A percentile compares a stretch with the other conserved stretches of the same genome.
These are phyloP conservation scores for Pseudocercospora vitis DNA, from an alignment of 2,329 filamentous ascomycete species.

Conservation along the genomic window DNA sequence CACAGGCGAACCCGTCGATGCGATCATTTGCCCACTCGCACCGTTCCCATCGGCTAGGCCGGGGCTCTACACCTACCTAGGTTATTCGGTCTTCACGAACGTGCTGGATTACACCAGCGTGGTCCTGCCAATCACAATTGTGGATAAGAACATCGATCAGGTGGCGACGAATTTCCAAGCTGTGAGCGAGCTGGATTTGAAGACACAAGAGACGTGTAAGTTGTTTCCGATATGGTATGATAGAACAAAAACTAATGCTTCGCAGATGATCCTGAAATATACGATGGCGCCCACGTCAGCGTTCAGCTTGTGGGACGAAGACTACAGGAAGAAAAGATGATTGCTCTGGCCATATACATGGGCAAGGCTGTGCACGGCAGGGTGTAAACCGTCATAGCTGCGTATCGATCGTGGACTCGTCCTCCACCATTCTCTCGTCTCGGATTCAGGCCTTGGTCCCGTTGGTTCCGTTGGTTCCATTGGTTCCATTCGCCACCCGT, in stretches of 20 bases:
- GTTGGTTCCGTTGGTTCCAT: no score
- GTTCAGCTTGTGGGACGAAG: constrained; percentile 39
- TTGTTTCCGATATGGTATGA: constrained; percentile 8
- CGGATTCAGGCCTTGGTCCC: no score
- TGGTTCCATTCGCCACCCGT: neutral
- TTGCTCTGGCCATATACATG: constrained; percentile 39
- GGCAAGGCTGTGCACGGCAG: constrained; percentile 26
- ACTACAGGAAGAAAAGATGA: constrained; percentile 42
- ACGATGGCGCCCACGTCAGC: constrained; percentile 41
- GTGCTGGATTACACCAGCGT: constrained; percentile 47
- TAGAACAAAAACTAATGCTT: constrained; percentile 16
- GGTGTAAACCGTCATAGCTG: neutral
- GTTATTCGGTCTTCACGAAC: constrained; percentile 52
- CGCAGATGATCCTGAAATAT: constrained; percentile 41
- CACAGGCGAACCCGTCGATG: constrained; percentile 53
- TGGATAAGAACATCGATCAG: constrained; percentile 53
- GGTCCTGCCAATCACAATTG: constrained; percentile 57
- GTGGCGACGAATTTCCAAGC: constrained; percentile 39
- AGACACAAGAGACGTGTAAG: constrained; percentile 46
- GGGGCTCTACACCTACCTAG: constrained; percentile 50
- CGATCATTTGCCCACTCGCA: constrained; percentile 52
- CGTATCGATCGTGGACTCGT: neutral
- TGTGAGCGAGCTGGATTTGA: constrained; percentile 43
- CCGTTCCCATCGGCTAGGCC: constrained; percentile 53
- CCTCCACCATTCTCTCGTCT: neutral